A percentile compares a stretch with the other conserved stretches of the same genome.
Conservation (phyloP, 192 early-diverging fungal genomes). For the Gaertneriomyces sp. region DNA sequence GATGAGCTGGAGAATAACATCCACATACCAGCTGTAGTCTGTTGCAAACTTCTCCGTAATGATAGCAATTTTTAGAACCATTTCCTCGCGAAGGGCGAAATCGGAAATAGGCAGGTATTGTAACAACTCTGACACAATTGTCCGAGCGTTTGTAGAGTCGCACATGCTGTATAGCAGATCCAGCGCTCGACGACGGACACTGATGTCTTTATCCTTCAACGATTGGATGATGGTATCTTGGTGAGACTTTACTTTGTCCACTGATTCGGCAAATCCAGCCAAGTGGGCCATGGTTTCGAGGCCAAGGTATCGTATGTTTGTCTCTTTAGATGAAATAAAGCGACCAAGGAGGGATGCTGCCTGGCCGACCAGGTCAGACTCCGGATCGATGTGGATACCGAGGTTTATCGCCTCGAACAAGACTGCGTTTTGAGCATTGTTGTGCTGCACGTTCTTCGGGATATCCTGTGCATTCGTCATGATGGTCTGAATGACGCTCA, state of each 20-base stretch:
- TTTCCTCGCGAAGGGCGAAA: constrained; percentile 87
- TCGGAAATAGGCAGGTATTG: constrained; percentile 88
- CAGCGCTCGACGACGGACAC: constrained; percentile 88
- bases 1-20: constrained; percentile 94
- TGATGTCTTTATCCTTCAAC: constrained; percentile 95
- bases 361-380: constrained; percentile 82
- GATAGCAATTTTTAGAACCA: constrained; percentile 99
- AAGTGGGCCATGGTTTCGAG: constrained; percentile 97
- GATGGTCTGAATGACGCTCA: constrained; percentile 76
- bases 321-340: constrained; percentile 93
- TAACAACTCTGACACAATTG: constrained; percentile 87
- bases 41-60: constrained; percentile 96
- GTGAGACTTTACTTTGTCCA: constrained; percentile 71
- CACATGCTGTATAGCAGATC: constrained; percentile 98
- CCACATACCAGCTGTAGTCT: constrained; percentile 98
- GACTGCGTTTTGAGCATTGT: constrained; percentile 96
- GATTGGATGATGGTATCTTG: constrained; percentile 81
- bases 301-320: constrained; percentile 95
- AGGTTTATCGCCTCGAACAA: constrained; percentile 97
- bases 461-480: constrained; percentile 73
- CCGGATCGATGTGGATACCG: constrained; percentile 86
- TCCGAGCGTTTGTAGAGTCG: constrained; percentile 77
- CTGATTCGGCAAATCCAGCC: constrained; percentile 61
- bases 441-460: constrained; percentile 94
- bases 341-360: constrained; percentile 76